A percentile compares a stretch with the other conserved stretches of the same genome.
Conservation (phyloP, 2,329 filamentous ascomycete species). For the Penicillium sp. region DNA sequence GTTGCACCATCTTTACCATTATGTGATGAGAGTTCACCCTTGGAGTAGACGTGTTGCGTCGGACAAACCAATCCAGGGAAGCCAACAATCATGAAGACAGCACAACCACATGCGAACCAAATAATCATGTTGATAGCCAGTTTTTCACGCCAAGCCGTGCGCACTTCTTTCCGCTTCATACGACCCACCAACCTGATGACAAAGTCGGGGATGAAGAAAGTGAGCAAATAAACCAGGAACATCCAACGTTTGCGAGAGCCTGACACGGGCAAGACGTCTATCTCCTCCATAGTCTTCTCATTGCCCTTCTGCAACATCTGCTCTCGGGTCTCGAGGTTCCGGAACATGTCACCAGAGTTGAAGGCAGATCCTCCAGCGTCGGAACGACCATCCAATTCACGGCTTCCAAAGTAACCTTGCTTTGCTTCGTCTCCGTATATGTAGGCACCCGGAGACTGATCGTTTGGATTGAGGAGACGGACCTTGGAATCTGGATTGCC, state of each 20-base stretch:
- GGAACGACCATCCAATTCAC: slow-evolving; percentile 80
- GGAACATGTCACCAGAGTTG: slow-evolving; percentile 95
- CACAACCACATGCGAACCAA: slow-evolving; percentile 77
- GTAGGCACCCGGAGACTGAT: slow-evolving; percentile 58
- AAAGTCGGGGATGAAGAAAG: slow-evolving; percentile 86
- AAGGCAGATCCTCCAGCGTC: slow-evolving; percentile 92
- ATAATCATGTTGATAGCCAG: slow-evolving; percentile 97
- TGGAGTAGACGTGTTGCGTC: slow-evolving; percentile 82
- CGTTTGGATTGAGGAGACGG: slow-evolving; percentile 52
- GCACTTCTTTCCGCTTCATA: slow-evolving; percentile 90
- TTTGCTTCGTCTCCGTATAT: slow-evolving; percentile 73
- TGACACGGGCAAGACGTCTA: slow-evolving; percentile 79
- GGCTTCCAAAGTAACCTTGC: slow-evolving; percentile 78
- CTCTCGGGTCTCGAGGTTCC: slow-evolving; percentile 88
- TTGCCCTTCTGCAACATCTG: slow-evolving; percentile 96
- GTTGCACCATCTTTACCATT: slow-evolving; percentile 68
- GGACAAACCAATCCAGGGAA: slow-evolving; percentile 91
- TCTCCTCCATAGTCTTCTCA: slow-evolving; percentile 83
- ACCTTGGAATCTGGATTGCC: slow-evolving; percentile 54
- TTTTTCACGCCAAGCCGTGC: slow-evolving; percentile 94
- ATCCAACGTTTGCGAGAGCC: slow-evolving; percentile 88
- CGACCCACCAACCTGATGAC: slow-evolving; percentile 72
- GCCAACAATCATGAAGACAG: slow-evolving; percentile 85
- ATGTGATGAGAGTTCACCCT: slow-evolving; percentile 70
- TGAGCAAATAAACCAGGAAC: slow-evolving; percentile 77